Base-by-base conservation (phyloP, 768 basidiomycete genomes). In the Phanerodontia chrysosporium region DNA sequence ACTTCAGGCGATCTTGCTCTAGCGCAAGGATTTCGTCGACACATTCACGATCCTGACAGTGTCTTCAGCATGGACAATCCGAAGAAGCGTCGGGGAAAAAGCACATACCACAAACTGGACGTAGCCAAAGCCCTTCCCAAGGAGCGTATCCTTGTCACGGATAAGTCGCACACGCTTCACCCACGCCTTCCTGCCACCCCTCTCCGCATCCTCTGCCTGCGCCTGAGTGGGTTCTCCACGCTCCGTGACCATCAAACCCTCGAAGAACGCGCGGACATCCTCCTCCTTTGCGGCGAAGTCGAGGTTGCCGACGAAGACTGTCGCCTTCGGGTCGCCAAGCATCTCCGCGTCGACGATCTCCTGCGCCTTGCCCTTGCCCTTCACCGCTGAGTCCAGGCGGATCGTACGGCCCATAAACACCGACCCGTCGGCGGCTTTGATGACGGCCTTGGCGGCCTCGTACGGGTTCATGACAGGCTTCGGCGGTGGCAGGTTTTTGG, bases 71-170 rank as follows among this genome's bases (percentile, higher is more conserved):
- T 18, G 10, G 8, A 42, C 39, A 42, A 42, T 12, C 4, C 6
- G 39, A 42, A 18, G 4, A 18, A 42, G 39, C 39, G 16, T 18
- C 32, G 36, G 28, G 36, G n/a, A n/a, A n/a, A n/a, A n/a, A 13
- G 49, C 25, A 78, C 88, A 61, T 71, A 96, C 96, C 57, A 77
- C 70, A 62, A 98, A 92, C 65, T 93, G 87, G 21, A 98, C 86
- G 67, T 98, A 97, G 10, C 90, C 93, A 70, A 98, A 95, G 4
- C 95, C 95, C 74, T 96, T 97, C 13, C 95, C 96, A 14, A 98
- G 81, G 64, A 94, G 93, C 1, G 93, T 97, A 59, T 90, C 92
- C 64, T 84, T 85, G 70, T 98, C 96, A 49, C 92, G 81, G 53
- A 97, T 81, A 65, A 97, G 85, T 45, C 96, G 82, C n/a, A 97